These are phyloP conservation scores for Scedosporium boydii DNA, from an alignment of 2,329 filamentous ascomycete genomes.

Conservation along the genomic window DNA sequence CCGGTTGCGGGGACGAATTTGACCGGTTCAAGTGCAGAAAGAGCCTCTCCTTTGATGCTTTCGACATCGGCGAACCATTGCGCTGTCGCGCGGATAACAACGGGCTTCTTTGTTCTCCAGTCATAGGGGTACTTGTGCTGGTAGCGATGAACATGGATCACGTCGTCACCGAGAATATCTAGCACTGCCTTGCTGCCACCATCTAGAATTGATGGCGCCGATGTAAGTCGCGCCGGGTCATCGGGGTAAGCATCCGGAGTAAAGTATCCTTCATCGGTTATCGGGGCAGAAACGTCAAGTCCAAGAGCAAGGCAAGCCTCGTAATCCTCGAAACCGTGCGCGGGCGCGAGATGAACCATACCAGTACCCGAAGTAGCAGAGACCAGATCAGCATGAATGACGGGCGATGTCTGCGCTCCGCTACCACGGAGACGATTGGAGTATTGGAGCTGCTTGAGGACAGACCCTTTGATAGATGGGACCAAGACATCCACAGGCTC, in stretches of 20 bases:
- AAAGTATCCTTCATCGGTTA: constrained; percentile 74
- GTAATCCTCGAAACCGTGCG: constrained; percentile 96
- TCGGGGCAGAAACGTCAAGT: constrained; percentile 69
- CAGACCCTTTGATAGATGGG: constrained; percentile 50
- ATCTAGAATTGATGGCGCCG: constrained; percentile 60
- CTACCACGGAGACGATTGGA: constrained; percentile 57
- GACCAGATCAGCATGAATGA: constrained; percentile 83
- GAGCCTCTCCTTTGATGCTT: constrained; percentile 65
- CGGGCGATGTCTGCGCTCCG: constrained; percentile 47
- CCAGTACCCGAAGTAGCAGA: constrained; percentile 85
- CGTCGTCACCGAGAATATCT: constrained; percentile 52
- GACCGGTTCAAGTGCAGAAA: constrained; percentile 61
- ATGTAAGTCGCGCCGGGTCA: constrained; percentile 52
- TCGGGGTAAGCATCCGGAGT: constrained; percentile 70
- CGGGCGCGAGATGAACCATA: constrained; percentile 88
- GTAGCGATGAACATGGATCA: constrained; percentile 63
- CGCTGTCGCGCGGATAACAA: constrained; percentile 84
- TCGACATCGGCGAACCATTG: constrained; percentile 97
- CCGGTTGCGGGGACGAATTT: constrained; percentile 71
- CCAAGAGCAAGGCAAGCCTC: constrained; percentile 62
- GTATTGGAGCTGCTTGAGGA: constrained; percentile 59
- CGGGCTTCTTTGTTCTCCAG: constrained; percentile 89
- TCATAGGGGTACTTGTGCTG: constrained; percentile 96
- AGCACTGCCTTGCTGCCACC: constrained; percentile 63
- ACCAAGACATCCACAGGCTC: constrained; percentile 40